Conservation (phyloP, 305 asterid genomes). For the Solanum hybrid region DNA sequence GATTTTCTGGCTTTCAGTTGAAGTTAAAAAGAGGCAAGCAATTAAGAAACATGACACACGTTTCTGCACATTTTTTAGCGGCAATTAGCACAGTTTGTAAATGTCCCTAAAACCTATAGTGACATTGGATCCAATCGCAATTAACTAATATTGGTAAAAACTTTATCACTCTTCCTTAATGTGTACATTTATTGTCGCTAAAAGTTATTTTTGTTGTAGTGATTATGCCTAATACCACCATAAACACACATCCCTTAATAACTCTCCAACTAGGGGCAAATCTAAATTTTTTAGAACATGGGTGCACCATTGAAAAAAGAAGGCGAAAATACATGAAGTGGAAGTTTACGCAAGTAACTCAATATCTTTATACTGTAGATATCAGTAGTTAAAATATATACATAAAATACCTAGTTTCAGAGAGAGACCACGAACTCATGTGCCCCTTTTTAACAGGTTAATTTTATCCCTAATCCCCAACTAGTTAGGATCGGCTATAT, state of each 20-base stretch:
- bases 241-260: not conserved
- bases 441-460: not conserved
- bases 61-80: not conserved
- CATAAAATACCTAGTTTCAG: not conserved
- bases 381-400: not conserved
- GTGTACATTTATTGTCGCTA: too few species aligned
- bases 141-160: too few species aligned
- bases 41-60: not conserved
- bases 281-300: too few species aligned
- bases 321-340: too few species aligned
- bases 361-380: too few species aligned
- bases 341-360: not conserved
- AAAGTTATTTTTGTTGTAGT: too few species aligned
- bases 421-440: not conserved
- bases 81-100: too few species aligned
- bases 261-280: not conserved
- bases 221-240: not conserved
- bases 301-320: too few species aligned
- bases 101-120: too few species aligned
- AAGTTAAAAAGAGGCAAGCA: not conserved
- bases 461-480: not conserved
- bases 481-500: not conserved
- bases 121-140: too few species aligned
- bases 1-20: not conserved
- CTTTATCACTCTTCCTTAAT: too few species aligned